Evolutionary conservation across 1,139 yeast genomes (phyloP).

Genomic region (Sugiyamaella pinicola): DNA sequence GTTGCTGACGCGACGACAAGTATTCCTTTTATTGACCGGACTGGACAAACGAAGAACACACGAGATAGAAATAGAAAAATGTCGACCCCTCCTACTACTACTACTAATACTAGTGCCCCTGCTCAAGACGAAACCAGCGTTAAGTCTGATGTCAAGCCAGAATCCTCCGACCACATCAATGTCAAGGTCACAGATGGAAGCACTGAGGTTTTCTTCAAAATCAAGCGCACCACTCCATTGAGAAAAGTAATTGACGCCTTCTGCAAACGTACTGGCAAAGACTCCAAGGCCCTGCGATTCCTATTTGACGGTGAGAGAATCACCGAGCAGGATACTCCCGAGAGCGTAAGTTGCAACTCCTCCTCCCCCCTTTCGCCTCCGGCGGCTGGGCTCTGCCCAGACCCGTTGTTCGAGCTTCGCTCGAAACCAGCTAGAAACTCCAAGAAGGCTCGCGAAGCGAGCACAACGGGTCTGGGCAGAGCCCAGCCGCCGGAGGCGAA

Average conservation of each 20-base stretch:
- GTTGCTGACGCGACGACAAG: conserved; percentile 13
- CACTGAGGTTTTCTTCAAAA: conserved; percentile 93
- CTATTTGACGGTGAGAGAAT: conserved; percentile 92
- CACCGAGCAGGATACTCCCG: conserved; percentile 87
- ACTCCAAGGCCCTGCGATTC: conserved; percentile 78
- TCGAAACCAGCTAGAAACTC: too few species aligned
- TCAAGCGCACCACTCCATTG: conserved; percentile 89
- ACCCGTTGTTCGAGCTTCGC: conserved; percentile 1
- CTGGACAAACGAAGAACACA: neutral
- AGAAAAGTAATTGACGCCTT: conserved; percentile 97
- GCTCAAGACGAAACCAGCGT: conserved; percentile 36
- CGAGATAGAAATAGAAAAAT: conserved; percentile 10
- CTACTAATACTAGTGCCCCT: conserved; percentile 10
- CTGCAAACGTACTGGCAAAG: conserved; percentile 96
- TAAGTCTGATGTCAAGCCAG: conserved; percentile 42
- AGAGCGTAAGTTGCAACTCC: conserved; percentile 47
- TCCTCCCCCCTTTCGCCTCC: neutral
- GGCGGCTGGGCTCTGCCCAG: conserved; percentile 9
- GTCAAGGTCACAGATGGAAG: conserved; percentile 91
- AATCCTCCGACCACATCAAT: conserved; percentile 63
- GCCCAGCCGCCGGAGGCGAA: neutral
- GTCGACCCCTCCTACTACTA: conserved; percentile 25
- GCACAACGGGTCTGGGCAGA: neutral
- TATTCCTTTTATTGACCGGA: neutral
- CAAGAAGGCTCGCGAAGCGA: too few species aligned